A percentile compares a stretch with the other conserved stretches of the same genome.
Evolutionary conservation across 306 rosid species (phyloP).

Genomic region (Acmispon strigosus): DNA sequence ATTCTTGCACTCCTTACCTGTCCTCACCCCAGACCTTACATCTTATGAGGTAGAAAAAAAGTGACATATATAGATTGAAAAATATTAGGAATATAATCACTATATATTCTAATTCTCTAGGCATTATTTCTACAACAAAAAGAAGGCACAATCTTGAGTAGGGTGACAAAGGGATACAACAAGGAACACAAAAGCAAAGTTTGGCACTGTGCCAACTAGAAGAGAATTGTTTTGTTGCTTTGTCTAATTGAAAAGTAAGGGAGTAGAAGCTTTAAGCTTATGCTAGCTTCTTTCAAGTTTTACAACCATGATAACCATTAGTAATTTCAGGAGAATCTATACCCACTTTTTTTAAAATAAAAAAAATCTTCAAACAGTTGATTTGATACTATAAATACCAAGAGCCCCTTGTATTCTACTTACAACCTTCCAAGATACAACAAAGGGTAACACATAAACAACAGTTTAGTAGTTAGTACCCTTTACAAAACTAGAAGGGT

Average conservation of each 20-base stretch:
- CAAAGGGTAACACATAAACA: neutral
- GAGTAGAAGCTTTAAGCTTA: slow-evolving; percentile 27
- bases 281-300: slow-evolving; percentile 29
- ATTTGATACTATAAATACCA: slow-evolving; percentile 33
- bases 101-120: slow-evolving; percentile 18
- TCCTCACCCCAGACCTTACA: neutral
- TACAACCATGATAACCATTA: slow-evolving; percentile 16
- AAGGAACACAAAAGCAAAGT: slow-evolving; percentile 15
- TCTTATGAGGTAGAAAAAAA: neutral
- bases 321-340: slow-evolving; percentile 28
- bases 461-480: neutral
- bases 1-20: too few relatives aligned
- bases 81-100: slow-evolving; percentile 1
- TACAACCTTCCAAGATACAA: slow-evolving; percentile 3
- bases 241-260: slow-evolving; percentile 46
- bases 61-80: neutral
- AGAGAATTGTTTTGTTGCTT: neutral
- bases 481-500: neutral
- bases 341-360: slow-evolving; percentile 7
- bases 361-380: neutral
- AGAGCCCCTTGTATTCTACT: neutral
- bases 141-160: slow-evolving; percentile 30
- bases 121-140: slow-evolving; percentile 31
- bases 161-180: slow-evolving; percentile 4
- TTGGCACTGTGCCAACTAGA: neutral